phyloP scores from a whole-genome alignment of 2,329 filamentous ascomycete genomes.

The Emericellopsis cladophorae region DNA sequence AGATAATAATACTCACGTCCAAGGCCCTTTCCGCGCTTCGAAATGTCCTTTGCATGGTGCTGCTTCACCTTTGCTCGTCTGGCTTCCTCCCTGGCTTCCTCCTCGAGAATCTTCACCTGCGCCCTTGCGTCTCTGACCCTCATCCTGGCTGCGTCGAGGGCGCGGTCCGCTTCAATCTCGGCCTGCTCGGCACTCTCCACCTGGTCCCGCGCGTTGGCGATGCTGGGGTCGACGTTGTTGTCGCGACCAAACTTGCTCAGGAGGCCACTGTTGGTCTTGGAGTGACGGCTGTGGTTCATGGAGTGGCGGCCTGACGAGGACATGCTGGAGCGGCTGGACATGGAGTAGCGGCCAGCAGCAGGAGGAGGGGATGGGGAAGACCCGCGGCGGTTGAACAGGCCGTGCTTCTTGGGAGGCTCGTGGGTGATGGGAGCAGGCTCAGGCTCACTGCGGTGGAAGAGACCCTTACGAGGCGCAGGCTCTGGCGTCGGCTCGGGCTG shows the following conservation, averaged over 20 bases:
- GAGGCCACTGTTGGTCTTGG: background rate
- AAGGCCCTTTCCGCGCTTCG: conserved; percentile 56
- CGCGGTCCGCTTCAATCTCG: conserved; percentile 53
- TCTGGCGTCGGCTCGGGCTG: conserved; percentile 2
- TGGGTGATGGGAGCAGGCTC: background rate
- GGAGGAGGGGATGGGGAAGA: conserved; percentile 9
- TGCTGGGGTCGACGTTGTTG: conserved; percentile 46
- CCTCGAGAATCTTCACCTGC: conserved; percentile 49
- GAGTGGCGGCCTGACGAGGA: background rate
- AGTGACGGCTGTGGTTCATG: background rate
- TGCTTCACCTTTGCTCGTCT: conserved; percentile 56
- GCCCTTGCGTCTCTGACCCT: conserved; percentile 51
- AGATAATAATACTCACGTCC: conserved; percentile 39
- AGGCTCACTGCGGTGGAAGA: conserved; percentile 2
- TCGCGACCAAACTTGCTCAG: conserved; percentile 25
- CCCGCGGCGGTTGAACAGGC: conserved; percentile 21
- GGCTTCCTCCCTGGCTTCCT: conserved; percentile 53
- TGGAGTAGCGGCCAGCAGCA: conserved; percentile 1
- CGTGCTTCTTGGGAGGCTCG: conserved; percentile 14
- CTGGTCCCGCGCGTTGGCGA: conserved; percentile 46
- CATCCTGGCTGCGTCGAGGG: conserved; percentile 41
- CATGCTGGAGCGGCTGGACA: conserved; percentile 1
- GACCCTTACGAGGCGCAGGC: conserved; percentile 2
- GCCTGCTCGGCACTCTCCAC: conserved; percentile 50
- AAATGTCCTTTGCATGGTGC: conserved; percentile 49